A percentile compares a stretch with the other conserved stretches of the same genome.
Evolutionary conservation across 2,329 filamentous ascomycete genomes (phyloP).

Genomic region (Colletotrichum liaoningense): DNA sequence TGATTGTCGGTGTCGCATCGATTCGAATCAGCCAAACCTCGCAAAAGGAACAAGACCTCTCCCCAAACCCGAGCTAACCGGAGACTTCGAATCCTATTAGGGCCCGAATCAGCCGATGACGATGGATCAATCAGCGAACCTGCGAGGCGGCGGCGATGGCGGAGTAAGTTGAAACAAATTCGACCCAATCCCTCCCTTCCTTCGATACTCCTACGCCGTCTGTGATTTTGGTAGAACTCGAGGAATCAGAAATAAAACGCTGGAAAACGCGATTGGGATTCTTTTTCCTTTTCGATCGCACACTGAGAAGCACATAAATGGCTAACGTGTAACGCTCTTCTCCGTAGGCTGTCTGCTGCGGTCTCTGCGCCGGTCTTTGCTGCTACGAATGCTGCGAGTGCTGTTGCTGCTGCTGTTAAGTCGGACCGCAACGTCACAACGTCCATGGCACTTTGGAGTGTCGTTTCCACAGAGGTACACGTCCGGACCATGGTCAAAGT

Average conservation of each 20-base stretch:
- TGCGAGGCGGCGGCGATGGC: conserved; percentile 46
- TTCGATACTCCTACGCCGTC: neutral
- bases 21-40: neutral
- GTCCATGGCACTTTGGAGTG: too few species aligned
- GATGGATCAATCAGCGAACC: conserved; percentile 41
- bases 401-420: conserved; percentile 41
- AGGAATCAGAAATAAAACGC: neutral
- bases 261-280: conserved; percentile 14
- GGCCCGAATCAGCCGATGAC: conserved; percentile 49
- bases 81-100: conserved; percentile 32
- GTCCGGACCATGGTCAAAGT: too few species aligned
- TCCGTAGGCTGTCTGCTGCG: conserved; percentile 50
- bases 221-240: neutral
- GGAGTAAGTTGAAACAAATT: conserved; percentile 43
- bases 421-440: too few species aligned
- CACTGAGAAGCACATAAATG: neutral
- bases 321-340: conserved; percentile 9
- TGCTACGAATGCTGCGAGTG: conserved; percentile 51
- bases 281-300: neutral
- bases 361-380: conserved; percentile 52
- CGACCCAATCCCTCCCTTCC: neutral
- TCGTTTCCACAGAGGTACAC: too few species aligned
- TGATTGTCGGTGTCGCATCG: neutral
- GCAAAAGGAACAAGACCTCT: too few species aligned
- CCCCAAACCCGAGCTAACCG: neutral